phyloP scores from a whole-genome alignment of 2,329 filamentous ascomycete genomes.

The Cercospora sojina region DNA sequence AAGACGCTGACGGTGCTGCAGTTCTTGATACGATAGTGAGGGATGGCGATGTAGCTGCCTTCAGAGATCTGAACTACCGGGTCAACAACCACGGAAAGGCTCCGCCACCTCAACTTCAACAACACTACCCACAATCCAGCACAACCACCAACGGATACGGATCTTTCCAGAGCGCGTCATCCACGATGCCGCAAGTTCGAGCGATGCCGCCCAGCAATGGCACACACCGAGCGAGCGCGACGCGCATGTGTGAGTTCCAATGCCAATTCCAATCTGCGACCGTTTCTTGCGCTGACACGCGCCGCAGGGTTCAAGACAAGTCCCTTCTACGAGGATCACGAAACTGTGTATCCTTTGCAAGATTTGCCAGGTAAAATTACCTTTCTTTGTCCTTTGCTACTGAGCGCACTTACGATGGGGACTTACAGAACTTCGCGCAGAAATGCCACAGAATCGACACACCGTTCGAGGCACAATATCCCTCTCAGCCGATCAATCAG shows the following conservation, averaged over 20 bases:
- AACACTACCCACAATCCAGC: constrained; percentile 10
- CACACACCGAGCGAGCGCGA: constrained; percentile 16
- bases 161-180: constrained; percentile 3
- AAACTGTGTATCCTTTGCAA: constrained; percentile 63
- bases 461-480: constrained; percentile 59
- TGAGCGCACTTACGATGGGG: constrained; percentile 36
- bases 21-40: constrained; percentile 41
- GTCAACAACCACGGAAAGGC: constrained; percentile 43
- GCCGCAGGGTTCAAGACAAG: constrained; percentile 64
- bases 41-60: constrained; percentile 37
- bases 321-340: constrained; percentile 76
- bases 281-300: not conserved
- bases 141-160: constrained; percentile 19
- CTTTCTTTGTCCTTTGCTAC: constrained; percentile 5
- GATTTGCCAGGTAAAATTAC: constrained; percentile 68
- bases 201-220: constrained; percentile 13
- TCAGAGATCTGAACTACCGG: constrained; percentile 44
- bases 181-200: constrained; percentile 21
- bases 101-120: constrained; percentile 17
- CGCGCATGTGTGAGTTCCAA: constrained; percentile 25
- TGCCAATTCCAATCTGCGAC: not conserved
- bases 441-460: constrained; percentile 59
- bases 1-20: constrained; percentile 25
- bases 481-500: constrained; percentile 54
- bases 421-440: constrained; percentile 42